These are phyloP conservation scores for Naganishia friedmannii DNA, from an alignment of 768 basidiomycete species.

Conservation along the genomic window DNA sequence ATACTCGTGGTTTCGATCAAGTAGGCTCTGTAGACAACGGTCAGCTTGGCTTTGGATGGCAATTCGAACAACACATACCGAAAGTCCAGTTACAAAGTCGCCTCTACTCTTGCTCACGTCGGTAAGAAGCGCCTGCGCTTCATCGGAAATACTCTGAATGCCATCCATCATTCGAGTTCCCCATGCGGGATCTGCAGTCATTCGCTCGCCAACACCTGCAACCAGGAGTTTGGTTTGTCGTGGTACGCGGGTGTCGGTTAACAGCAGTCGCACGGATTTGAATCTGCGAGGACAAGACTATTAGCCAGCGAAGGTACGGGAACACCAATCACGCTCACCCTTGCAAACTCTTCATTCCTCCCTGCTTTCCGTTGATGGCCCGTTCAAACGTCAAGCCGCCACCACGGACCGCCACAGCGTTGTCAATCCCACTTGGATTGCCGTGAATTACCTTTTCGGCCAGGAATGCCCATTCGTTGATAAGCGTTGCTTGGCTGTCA, in stretches of 20 bases:
- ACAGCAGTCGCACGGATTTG: constrained; percentile 80
- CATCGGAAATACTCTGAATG: constrained; percentile 81
- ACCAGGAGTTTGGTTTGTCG: constrained; percentile 93
- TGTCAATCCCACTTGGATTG: constrained; percentile 95
- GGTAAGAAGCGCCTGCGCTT: constrained; percentile 70
- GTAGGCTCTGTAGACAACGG: constrained; percentile 61
- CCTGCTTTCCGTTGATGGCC: constrained; percentile 68
- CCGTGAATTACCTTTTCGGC: constrained; percentile 95
- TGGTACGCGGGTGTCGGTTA: constrained; percentile 89
- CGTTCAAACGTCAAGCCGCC: constrained; percentile 88
- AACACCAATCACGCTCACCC: constrained; percentile 60
- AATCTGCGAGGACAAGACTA: constrained; percentile 60
- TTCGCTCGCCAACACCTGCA: constrained; percentile 68
- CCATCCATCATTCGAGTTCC: constrained; percentile 72
- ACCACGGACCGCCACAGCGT: constrained; percentile 86
- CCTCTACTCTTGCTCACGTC: constrained; percentile 56
- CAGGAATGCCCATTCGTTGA: constrained; percentile 91
- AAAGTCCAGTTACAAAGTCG: constrained; percentile 64
- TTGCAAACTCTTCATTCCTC: constrained; percentile 78
- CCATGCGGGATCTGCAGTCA: constrained; percentile 68
- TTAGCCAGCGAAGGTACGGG: neutral
- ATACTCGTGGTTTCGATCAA: constrained; percentile 83
- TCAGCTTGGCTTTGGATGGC: neutral
- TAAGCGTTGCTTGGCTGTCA: constrained; percentile 64
- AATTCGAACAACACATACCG: constrained; percentile 58